Percentiles rank a stretch among this genome's conserved stretches.
Evolutionary conservation across 345 rosid genomes (phyloP).

Genomic region (Hevea brasiliensis): DNA sequence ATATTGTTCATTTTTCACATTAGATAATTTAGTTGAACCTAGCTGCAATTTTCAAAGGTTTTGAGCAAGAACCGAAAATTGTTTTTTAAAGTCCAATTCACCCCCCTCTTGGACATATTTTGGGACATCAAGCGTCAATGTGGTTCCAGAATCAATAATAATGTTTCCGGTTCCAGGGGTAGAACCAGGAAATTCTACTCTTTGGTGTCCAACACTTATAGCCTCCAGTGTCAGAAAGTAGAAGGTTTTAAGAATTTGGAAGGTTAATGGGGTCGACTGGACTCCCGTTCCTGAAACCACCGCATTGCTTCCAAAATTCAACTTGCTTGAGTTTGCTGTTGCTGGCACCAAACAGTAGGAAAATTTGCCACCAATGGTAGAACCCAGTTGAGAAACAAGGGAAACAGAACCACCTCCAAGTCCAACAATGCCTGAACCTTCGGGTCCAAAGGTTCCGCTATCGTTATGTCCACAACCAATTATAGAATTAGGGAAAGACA

Average conservation of each 20-base stretch:
- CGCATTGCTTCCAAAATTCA: slow-evolving; percentile 51
- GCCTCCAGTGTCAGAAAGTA: slow-evolving; percentile 46
- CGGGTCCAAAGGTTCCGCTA: slow-evolving; percentile 37
- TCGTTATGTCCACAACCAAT: slow-evolving; percentile 59
- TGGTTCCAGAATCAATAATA: slow-evolving; percentile 66
- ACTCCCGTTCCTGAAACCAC: slow-evolving; percentile 43
- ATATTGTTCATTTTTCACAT: too few relatives aligned
- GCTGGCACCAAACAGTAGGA: slow-evolving; percentile 61
- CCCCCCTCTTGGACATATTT: too few relatives aligned
- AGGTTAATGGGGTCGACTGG: slow-evolving; percentile 44
- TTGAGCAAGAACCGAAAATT: too few relatives aligned
- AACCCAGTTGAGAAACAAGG: too few relatives aligned
- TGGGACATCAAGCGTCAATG: slow-evolving; percentile 47
- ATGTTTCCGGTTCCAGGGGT: slow-evolving; percentile 39
- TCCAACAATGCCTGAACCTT: slow-evolving; percentile 56
- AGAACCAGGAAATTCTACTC: slow-evolving; percentile 31
- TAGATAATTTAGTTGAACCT: too few relatives aligned
- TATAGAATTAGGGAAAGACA: slow-evolving; percentile 29
- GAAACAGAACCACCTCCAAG: slow-evolving; percentile 58
- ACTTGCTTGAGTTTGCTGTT: slow-evolving; percentile 33
- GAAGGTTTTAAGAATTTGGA: slow-evolving; percentile 38
- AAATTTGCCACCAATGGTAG: slow-evolving; percentile 49
- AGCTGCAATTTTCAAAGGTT: too few relatives aligned
- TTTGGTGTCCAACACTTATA: slow-evolving; percentile 42
- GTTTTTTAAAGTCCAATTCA: too few relatives aligned